phyloP scores from a whole-genome alignment of 345 rosid genomes.

The Corchorus capsularis region DNA sequence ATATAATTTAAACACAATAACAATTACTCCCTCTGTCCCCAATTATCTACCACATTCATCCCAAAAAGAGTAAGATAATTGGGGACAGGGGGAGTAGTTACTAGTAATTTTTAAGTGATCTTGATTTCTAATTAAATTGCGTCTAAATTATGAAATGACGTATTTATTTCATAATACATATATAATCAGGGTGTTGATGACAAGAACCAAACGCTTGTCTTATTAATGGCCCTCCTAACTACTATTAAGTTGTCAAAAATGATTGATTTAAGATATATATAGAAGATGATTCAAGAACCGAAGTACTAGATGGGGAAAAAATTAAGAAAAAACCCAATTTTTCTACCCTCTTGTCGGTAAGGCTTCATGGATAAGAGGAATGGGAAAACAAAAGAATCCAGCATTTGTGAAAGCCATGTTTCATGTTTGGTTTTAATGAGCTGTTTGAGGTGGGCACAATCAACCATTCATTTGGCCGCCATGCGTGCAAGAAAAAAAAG shows the following conservation, averaged over 20 bases:
- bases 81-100: no score
- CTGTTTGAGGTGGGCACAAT: constrained; percentile 14
- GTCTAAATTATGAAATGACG: no score
- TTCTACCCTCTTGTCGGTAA: background rate
- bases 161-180: no score
- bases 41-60: no score
- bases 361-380: background rate
- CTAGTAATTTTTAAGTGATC: no score
- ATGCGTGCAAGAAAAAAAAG: constrained; percentile 27
- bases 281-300: background rate
- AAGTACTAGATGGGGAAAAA: background rate
- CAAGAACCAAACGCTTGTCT: no score
- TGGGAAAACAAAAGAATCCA: background rate
- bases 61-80: no score
- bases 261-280: background rate
- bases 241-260: background rate
- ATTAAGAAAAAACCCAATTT: background rate
- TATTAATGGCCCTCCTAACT: no score
- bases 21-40: no score
- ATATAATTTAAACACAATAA: no score
- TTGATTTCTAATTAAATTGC: no score
- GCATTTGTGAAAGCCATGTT: constrained; percentile 20
- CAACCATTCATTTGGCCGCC: constrained; percentile 20
- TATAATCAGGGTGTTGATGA: no score
- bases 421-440: constrained; percentile 14